Conservation (phyloP, 148 eudicot genomes). For the Arbutus unedo region DNA sequence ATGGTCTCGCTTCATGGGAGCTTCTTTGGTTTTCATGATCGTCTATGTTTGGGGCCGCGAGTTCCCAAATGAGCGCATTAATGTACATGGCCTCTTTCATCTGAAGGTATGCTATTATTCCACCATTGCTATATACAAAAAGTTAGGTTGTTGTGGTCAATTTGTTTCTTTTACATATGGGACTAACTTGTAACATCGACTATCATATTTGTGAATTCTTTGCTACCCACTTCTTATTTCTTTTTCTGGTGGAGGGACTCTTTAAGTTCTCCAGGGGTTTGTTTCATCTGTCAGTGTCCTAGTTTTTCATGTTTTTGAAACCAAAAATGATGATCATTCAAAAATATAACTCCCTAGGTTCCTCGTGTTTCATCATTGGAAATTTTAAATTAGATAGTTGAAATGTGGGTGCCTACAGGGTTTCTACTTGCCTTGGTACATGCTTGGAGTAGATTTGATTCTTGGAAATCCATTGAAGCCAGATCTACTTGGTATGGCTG, state of each 20-base stretch:
- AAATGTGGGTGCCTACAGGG: conserved; percentile 23
- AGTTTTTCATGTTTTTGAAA: background rate
- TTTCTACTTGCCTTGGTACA: conserved; percentile 36
- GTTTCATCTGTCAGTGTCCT: background rate
- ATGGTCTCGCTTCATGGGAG: conserved; percentile 29
- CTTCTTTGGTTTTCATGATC: conserved; percentile 36
- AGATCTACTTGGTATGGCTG: conserved; percentile 32
- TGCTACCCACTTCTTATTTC: no score
- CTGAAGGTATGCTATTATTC: conserved; percentile 26
- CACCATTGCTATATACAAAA: background rate
- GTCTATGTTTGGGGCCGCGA: conserved; percentile 42
- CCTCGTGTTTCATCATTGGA: background rate
- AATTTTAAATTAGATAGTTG: background rate
- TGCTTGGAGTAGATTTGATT: conserved; percentile 27
- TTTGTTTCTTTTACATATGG: background rate
- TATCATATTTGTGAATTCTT: no score
- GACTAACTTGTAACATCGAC: background rate
- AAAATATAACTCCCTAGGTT: background rate
- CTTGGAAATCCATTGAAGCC: conserved; percentile 34
- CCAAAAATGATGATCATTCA: background rate
- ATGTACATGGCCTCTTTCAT: conserved; percentile 32
- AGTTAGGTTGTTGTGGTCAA: background rate
- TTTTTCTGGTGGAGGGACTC: no score
- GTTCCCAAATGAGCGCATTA: conserved; percentile 36
- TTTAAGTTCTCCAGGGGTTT: no score